Evolutionary conservation across 176 grass and related monocot species (phyloP).

Genomic region (Eragrostis curvula): DNA sequence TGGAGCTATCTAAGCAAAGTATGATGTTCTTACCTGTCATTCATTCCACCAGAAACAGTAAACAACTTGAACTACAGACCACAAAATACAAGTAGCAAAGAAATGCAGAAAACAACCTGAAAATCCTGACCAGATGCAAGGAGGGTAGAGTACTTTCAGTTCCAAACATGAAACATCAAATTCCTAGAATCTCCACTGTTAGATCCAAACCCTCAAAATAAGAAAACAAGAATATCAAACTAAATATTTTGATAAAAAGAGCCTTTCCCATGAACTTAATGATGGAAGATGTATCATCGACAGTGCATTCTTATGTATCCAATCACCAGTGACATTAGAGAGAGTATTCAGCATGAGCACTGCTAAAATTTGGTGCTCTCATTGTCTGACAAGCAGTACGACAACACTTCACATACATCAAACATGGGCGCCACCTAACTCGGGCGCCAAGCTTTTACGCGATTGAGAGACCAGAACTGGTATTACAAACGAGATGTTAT

Average conservation of each 20-base stretch:
- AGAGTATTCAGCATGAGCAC: no score
- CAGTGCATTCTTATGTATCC: not conserved
- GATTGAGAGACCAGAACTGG: conserved; percentile 12
- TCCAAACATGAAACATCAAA: not conserved
- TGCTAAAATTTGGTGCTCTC: conserved; percentile 25
- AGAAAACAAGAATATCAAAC: not conserved
- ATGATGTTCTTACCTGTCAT: not conserved
- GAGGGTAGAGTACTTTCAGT: not conserved
- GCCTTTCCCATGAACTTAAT: not conserved
- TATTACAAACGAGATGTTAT: conserved; percentile 56
- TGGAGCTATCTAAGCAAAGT: not conserved
- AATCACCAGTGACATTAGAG: no score
- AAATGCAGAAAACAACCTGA: not conserved
- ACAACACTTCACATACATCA: conserved; percentile 13
- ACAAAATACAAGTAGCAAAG: not conserved
- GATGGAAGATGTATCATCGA: not conserved
- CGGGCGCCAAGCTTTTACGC: conserved; percentile 12
- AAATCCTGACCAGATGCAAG: not conserved
- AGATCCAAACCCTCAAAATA: not conserved
- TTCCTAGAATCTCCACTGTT: not conserved
- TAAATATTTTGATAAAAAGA: not conserved
- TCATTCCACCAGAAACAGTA: not conserved
- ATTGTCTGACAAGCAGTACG: conserved; percentile 24
- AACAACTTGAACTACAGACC: not conserved
- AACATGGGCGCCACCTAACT: conserved; percentile 25